Evolutionary conservation across 73 alveolate genomes (phyloP), one percentile per base, ranked within the genome.

Genomic region (Paramecium biaurelia): DNA sequence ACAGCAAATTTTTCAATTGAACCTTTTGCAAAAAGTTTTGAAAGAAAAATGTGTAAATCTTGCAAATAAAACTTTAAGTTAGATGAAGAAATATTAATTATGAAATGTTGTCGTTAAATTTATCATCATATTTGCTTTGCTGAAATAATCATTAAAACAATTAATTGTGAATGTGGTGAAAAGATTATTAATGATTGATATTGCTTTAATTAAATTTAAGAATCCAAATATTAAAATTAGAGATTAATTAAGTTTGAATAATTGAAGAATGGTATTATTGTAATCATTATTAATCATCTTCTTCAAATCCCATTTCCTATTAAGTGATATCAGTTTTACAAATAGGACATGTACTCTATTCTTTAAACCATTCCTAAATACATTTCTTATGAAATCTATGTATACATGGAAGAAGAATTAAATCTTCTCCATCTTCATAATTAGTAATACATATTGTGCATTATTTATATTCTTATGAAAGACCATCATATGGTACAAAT

Each of bases 331-430:
- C 84, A 26, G 45, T 30, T 79, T 79, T 79, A 57, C 90, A 79
- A 38, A 79, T 45, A 42, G 90, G 90, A 20, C 90, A 79, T 7
- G 70, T 42, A 3, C 20, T 42, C 7, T 45, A 14, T 14, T 38
- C 24, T 41, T 43, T 34, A 23, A 79, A 47, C 90, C 90, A 79
- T 30, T 41, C 34, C 6, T 26, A 37, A 24, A 79, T 79, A 47
- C 90, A 79, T n/a, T 41, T 24, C 15, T 43, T 42, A 47, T 79
- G 90, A 21, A 43, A 79, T 18, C 90, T 38, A 47, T 79, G 90
- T n/a, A 41, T 42, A 14, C 90, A 79, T 20, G 90, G 90, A 9
- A 79, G 28, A 0, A 79, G 37, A 30, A 79, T 79, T 18, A 79
- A 42, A 5, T 41, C 74, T 45, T 79, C 90, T 0, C 56, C 56